Base-by-base conservation (phyloP, 2,329 filamentous ascomycete genomes). In the Ophiostoma tasmaniense region DNA sequence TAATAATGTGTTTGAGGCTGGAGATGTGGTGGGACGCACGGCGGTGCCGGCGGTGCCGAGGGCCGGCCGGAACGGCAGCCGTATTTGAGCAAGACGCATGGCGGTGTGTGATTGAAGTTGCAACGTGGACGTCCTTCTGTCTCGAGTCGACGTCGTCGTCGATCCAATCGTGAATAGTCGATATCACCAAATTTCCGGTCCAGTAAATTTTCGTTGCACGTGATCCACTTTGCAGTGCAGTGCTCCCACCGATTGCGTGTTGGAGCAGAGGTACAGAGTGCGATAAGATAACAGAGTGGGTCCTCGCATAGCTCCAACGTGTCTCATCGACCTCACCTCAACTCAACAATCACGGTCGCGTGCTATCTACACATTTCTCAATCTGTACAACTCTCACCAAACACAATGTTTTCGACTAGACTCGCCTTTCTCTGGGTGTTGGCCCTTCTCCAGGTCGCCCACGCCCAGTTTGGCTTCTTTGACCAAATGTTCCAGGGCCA, bases 391-490 rank as follows among this genome's bases (percentile, higher is more conserved):
- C 11, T 14, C 37, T 39, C 10, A 14, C 37, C 37, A 4, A 17
- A 33, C 14, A 14, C 14, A 30, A 33, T 69, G 68, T 2, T 59
- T 72, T 62, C 70, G 75, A 70, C 69, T 75, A 14, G 68, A 70
- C 67, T 68, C 71, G 37, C 66, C 78, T 45, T 71, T 76, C n/a
- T 84, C 67, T 74, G 84, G 62, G 73, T 87, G 25, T 77, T 92
- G 20, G 80, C 90, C 66, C 78, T 92, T 35, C 76, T 91, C 70
- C 80, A 86, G 71, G 79, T 86, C 20, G 87, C 84, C 3, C 81
- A 85, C 69, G 92, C 92, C 13, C 94, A 98, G 80, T 98, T 98
- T 79, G 90, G 92, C 77, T 97, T 99, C 85, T 99, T 98, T 80
- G 93, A 97, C 78, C 92, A 98, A 75, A 97, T 98, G 92, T 98